Evolutionary conservation across 805 yeast species (phyloP).

Genomic region (Isabelozyma gotoi): DNA sequence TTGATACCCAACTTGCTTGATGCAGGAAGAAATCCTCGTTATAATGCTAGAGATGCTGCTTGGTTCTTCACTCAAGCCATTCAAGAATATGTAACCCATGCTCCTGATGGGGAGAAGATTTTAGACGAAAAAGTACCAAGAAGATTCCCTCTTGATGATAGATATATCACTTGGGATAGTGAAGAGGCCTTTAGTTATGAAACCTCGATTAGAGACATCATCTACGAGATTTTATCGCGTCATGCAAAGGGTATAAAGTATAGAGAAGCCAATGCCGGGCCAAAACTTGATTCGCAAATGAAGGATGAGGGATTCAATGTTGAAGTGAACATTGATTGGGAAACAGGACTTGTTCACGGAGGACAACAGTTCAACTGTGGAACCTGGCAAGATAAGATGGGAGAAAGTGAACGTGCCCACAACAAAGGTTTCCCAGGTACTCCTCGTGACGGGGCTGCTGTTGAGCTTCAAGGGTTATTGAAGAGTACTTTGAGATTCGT

Average conservation of each 20-base stretch:
- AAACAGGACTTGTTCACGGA: constrained; percentile 82
- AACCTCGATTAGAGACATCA: constrained; percentile 68
- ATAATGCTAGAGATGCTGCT: constrained; percentile 94
- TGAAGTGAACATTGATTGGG: constrained; percentile 79
- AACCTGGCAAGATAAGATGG: constrained; percentile 99
- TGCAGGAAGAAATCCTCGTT: constrained; percentile 91
- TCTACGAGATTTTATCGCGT: constrained; percentile 79
- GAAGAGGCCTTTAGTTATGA: constrained; percentile 74
- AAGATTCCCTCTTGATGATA: constrained; percentile 88
- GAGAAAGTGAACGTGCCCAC: constrained; percentile 82
- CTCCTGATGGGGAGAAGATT: constrained; percentile 66
- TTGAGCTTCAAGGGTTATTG: constrained; percentile 85
- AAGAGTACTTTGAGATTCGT: constrained; percentile 86
- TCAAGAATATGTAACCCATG: constrained; percentile 73
- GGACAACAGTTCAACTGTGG: constrained; percentile 95
- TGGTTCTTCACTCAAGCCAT: constrained; percentile 92
- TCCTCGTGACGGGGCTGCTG: constrained; percentile 95
- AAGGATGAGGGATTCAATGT: constrained; percentile 89
- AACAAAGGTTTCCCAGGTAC: constrained; percentile 95
- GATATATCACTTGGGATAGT: constrained; percentile 66
- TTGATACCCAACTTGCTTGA: constrained; percentile 90
- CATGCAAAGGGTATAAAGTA: constrained; percentile 87
- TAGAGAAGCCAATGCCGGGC: constrained; percentile 95
- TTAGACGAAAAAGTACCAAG: constrained; percentile 73
- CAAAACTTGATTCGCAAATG: constrained; percentile 87